These are phyloP conservation scores for Pyrus pyrifolia DNA, from an alignment of 306 rosid genomes.

Conservation along the genomic window DNA sequence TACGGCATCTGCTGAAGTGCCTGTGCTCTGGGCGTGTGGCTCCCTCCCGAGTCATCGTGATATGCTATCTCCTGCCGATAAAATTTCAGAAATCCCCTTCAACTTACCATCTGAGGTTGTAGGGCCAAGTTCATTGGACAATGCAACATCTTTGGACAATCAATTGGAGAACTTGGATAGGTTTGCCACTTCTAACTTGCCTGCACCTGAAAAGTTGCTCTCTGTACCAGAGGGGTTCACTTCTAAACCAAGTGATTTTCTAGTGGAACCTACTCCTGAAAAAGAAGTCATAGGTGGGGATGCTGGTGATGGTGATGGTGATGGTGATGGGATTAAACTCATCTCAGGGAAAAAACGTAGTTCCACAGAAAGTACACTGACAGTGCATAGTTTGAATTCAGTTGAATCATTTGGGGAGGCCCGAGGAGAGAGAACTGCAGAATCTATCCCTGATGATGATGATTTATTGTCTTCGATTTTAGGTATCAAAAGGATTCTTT, in stretches of 20 bases:
- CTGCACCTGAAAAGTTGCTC: constrained; percentile 78
- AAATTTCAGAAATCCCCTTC: constrained; percentile 2
- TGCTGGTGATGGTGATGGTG: constrained; percentile 29
- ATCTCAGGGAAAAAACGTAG: constrained; percentile 75
- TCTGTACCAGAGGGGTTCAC: constrained; percentile 36
- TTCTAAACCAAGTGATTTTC: constrained; percentile 43
- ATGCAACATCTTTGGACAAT: constrained; percentile 28
- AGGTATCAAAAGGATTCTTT: constrained; percentile 42
- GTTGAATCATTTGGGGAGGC: constrained; percentile 58
- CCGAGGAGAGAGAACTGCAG: constrained; percentile 50
- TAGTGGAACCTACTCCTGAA: constrained; percentile 55
- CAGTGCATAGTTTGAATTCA: constrained; percentile 62
- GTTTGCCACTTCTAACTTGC: constrained; percentile 48
- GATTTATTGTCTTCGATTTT: constrained; percentile 93
- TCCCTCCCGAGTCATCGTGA: constrained; percentile 32
- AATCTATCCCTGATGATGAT: constrained; percentile 85
- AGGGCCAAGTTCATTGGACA: constrained; percentile 14
- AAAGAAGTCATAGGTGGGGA: constrained; percentile 36
- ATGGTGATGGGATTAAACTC: constrained; percentile 28
- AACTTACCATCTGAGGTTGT: constrained; percentile 6
- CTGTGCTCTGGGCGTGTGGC: constrained; percentile 56
- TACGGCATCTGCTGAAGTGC: constrained; percentile 25
- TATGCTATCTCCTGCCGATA: constrained; percentile 46
- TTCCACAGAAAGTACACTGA: constrained; percentile 75
- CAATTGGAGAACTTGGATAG: constrained; percentile 26